Evolutionary conservation across 179 eudicot species (phyloP).

Genomic region (Silene coronaria): DNA sequence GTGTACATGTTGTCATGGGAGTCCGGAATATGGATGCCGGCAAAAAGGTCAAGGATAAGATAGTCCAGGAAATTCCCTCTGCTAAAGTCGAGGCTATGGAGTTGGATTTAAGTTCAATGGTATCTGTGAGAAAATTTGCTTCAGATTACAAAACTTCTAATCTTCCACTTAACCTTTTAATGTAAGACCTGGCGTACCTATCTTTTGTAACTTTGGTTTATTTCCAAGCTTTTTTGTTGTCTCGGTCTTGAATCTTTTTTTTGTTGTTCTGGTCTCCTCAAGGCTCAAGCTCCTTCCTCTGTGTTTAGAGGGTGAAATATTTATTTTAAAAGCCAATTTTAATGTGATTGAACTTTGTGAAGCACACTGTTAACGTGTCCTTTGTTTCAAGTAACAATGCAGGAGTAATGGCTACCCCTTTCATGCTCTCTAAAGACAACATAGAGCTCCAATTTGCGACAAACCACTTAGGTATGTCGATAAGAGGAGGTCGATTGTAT

Average conservation of each 20-base stretch:
- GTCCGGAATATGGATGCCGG: constrained; percentile 69
- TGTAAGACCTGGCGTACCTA: constrained; percentile 36
- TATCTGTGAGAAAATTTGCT: constrained; percentile 66
- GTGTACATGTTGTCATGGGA: constrained; percentile 69
- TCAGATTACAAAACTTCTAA: constrained; percentile 51
- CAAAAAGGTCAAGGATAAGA: constrained; percentile 50
- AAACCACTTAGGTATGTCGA: constrained; percentile 58
- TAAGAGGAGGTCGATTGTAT: constrained; percentile 19
- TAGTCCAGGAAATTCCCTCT: constrained; percentile 54
- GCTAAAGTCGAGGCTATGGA: constrained; percentile 65
- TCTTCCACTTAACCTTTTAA: constrained; percentile 76
- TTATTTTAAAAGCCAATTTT: constrained; percentile 3
- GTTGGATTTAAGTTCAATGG: constrained; percentile 75
- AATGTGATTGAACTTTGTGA: constrained; percentile 2
- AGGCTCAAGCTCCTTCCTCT: neutral
- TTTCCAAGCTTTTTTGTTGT: neutral
- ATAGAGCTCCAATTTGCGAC: constrained; percentile 84
- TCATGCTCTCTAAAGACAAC: constrained; percentile 59
- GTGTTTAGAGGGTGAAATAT: neutral
- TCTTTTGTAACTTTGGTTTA: neutral
- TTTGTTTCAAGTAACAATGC: constrained; percentile 67
- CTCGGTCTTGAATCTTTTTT: neutral
- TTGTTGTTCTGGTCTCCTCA: neutral
- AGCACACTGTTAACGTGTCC: constrained; percentile 14
- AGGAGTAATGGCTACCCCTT: constrained; percentile 65